Evolutionary conservation across 257 asterid species (phyloP), one percentile per base, ranked within the genome.

Genomic region (Solanum etuberosum): DNA sequence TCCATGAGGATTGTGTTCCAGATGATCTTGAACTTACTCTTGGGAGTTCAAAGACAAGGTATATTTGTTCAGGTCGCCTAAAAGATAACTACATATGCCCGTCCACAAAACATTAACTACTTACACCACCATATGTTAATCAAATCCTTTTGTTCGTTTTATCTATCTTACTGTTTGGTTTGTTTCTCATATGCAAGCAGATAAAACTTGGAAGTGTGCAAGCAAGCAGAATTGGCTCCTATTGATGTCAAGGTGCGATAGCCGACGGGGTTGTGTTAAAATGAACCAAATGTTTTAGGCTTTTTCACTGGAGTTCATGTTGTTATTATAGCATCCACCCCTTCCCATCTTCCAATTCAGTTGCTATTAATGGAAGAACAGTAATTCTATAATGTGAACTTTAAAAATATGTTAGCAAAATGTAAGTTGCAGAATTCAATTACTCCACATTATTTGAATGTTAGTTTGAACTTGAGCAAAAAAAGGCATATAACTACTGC

Each of bases 1-100:
- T 92, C 48, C 95, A 92, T 74, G 94, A 90, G 74, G 93, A 90
- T 21, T 90, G 89, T 77, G 93, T 89, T 23, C 89, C 91, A 0
- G 94, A 92, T 88, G 94, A 91, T 82, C 94, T 92, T 38, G 94
- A 92, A 40, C 95, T 92, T 86, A 91, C 95, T 15, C 93, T 92
- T 65, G 93, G 95, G 86, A 92, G 85, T 90, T 91, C 95, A 40
- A 89, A 87, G 67, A 87, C 91, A 85, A 91, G 93, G 95, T 91
- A 73, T 73, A 63, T 18, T 61, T 14, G 6, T 77, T 78, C 27
- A 27, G 63, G 7, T 14, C 4, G 25, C 61, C 3, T 78, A 27
- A 40, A 27, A 27, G 84, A 43, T 78, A 43, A 73, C 5, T 43
- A 16, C 4, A 42, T 9, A 10, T 42, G 9, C 25, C 10, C 7